Conservation (phyloP, 129 eudicot genomes). For the Saussurea involucrata region DNA sequence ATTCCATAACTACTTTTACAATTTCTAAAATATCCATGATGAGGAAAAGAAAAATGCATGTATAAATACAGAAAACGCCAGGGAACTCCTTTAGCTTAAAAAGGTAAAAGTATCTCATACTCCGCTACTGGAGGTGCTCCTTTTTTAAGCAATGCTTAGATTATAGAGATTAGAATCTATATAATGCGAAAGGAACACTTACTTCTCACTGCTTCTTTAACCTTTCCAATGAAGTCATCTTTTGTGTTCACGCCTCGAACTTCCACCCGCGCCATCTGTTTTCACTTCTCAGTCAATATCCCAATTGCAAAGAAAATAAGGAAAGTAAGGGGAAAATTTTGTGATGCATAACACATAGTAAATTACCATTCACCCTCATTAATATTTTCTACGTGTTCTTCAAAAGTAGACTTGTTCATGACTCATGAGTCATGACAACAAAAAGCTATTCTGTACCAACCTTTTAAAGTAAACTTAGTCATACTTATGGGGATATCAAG, state of each 20-base stretch:
- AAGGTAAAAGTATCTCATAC: background rate
- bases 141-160: background rate
- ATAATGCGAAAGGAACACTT: constrained; percentile 25
- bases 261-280: constrained; percentile 76
- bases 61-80: background rate
- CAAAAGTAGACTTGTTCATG: background rate
- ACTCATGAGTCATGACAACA: background rate
- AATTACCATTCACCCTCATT: background rate
- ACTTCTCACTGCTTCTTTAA: constrained; percentile 62
- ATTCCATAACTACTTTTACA: constrained; percentile 2
- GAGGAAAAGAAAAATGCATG: constrained; percentile 7
- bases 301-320: background rate
- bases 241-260: constrained; percentile 52
- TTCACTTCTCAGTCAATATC: constrained; percentile 16
- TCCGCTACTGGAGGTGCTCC: background rate
- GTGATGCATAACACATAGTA: background rate
- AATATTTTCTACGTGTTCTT: background rate
- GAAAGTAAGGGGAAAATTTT: background rate
- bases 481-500: background rate
- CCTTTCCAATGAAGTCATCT: constrained; percentile 52
- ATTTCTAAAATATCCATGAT: background rate
- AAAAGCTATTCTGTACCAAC: background rate
- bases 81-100: background rate
- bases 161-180: background rate
- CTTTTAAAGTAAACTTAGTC: background rate